Conservation (phyloP, 2,329 filamentous ascomycete genomes). For the Teratosphaeriaceae sp. region DNA sequence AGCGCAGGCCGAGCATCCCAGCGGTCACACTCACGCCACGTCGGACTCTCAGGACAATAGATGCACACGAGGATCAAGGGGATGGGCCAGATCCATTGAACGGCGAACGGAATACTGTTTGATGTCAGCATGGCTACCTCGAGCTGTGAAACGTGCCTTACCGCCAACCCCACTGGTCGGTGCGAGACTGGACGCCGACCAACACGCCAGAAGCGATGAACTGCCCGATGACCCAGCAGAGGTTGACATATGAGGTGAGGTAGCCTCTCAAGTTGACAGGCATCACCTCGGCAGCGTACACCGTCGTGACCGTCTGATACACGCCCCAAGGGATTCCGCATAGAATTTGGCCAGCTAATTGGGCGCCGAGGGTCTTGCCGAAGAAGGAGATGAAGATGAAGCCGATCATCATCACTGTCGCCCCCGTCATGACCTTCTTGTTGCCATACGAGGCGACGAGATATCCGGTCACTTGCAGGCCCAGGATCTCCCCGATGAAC, state of each 20-base stretch:
- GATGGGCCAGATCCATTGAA: constrained; percentile 37
- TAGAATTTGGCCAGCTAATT: constrained; percentile 28
- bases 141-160: background rate
- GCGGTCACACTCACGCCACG: constrained; percentile 7
- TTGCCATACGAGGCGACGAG: constrained; percentile 48
- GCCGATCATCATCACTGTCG: constrained; percentile 46
- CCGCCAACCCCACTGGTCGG: constrained; percentile 34
- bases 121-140: background rate
- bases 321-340: constrained; percentile 30
- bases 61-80: constrained; percentile 20
- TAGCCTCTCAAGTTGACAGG: constrained; percentile 52
- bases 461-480: constrained; percentile 59
- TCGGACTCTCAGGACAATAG: constrained; percentile 9
- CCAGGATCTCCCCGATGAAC: constrained; percentile 59
- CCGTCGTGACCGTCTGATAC: constrained; percentile 36
- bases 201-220: constrained; percentile 40
- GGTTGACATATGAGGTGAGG: constrained; percentile 16
- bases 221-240: constrained; percentile 51
- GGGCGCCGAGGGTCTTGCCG: constrained; percentile 26
- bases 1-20: too few species aligned
- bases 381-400: constrained; percentile 48
- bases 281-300: constrained; percentile 61
- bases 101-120: constrained; percentile 33
- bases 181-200: constrained; percentile 23
- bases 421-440: constrained; percentile 51